These are phyloP conservation scores for Phytophthora macrochlamydospora DNA, from an alignment of 352 stramenopile species.

Conservation along the genomic window DNA sequence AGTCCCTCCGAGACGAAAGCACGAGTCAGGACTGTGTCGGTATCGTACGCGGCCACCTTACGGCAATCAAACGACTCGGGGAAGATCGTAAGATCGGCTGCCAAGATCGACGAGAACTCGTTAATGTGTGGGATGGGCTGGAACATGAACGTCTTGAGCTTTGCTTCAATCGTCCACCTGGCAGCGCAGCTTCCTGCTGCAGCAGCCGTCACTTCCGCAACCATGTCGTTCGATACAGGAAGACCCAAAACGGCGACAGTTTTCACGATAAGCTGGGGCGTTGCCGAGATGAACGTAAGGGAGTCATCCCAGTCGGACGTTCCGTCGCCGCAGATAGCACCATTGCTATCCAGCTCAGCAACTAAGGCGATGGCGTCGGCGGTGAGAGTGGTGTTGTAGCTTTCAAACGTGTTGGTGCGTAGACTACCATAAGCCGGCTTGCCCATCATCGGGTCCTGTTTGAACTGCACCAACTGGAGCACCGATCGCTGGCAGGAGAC, in stretches of 20 bases:
- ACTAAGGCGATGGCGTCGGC: constrained; percentile 17
- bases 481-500: constrained; percentile 31
- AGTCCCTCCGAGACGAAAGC: constrained; percentile 36
- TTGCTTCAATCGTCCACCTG: constrained; percentile 34
- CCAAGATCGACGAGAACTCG: constrained; percentile 39
- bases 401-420: constrained; percentile 33
- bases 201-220: constrained; percentile 22
- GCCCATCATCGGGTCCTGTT: constrained; percentile 34
- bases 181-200: constrained; percentile 18
- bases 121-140: constrained; percentile 38
- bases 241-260: constrained; percentile 21
- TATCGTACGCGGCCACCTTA: constrained; percentile 17
- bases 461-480: constrained; percentile 35
- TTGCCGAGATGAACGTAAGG: constrained; percentile 33
- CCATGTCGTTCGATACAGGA: constrained; percentile 30
- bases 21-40: constrained; percentile 16
- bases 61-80: constrained; percentile 33
- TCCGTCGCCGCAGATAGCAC: constrained; percentile 29
- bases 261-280: constrained; percentile 32
- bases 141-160: constrained; percentile 42
- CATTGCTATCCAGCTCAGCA: constrained; percentile 14
- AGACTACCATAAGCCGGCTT: constrained; percentile 36
- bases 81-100: constrained; percentile 39
- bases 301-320: constrained; percentile 31
- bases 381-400: constrained; percentile 32